Conservation (phyloP, 257 asterid genomes). For the Scutellaria barbata region DNA sequence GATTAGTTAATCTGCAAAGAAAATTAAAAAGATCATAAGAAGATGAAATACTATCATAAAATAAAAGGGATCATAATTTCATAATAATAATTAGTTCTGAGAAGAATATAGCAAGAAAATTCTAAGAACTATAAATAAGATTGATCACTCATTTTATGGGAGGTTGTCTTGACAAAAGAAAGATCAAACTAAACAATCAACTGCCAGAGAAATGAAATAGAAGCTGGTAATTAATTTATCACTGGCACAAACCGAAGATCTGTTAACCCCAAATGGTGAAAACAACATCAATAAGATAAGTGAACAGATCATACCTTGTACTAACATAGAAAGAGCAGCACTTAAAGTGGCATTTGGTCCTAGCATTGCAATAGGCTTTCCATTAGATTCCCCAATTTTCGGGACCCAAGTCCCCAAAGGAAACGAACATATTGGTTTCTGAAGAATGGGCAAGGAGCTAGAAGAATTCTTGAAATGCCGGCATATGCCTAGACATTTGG, state of each 20-base stretch:
- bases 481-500: conserved; percentile 58
- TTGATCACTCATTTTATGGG: background rate
- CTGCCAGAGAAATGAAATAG: conserved; percentile 3
- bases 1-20: conserved; percentile 8
- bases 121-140: conserved; percentile 1
- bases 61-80: conserved; percentile 13
- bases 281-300: conserved; percentile 19
- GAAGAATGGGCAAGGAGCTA: conserved; percentile 77
- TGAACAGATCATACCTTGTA: conserved; percentile 56
- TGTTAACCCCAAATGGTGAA: conserved; percentile 13
- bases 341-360: conserved; percentile 66
- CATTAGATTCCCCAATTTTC: conserved; percentile 67
- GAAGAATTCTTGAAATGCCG: conserved; percentile 77
- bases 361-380: conserved; percentile 67
- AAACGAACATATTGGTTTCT: conserved; percentile 68
- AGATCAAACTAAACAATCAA: conserved; percentile 23
- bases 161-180: conserved; percentile 16
- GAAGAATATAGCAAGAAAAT: background rate
- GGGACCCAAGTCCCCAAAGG: conserved; percentile 86
- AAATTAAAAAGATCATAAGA: background rate
- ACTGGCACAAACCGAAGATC: conserved; percentile 1
- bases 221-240: conserved; percentile 7
- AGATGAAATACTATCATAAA: conserved; percentile 13
- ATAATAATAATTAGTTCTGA: conserved; percentile 15
- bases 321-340: conserved; percentile 65